Conservation (phyloP, 495 filamentous ascomycete species). For the Penicillium canariense region DNA sequence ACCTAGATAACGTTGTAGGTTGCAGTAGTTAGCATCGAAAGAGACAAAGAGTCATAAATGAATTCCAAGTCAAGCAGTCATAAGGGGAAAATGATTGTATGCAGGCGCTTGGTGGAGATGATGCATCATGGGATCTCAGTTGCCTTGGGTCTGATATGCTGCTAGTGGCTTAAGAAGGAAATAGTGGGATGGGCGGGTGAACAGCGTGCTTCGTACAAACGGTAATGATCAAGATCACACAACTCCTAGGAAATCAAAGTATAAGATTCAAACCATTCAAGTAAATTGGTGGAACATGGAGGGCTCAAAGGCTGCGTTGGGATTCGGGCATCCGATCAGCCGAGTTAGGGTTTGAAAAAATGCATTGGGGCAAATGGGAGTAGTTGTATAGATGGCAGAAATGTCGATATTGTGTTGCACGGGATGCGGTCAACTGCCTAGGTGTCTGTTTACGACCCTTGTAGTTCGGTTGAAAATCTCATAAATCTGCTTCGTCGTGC, state of each 20-base stretch:
- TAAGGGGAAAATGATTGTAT: not conserved
- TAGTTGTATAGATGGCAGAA: not conserved
- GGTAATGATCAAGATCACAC: constrained; percentile 68
- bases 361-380: not conserved
- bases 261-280: constrained; percentile 28
- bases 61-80: not conserved
- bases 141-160: too few species aligned
- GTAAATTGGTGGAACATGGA: not conserved
- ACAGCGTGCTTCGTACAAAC: constrained; percentile 40
- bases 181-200: constrained; percentile 22
- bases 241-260: constrained; percentile 50
- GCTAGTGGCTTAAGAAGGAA: constrained; percentile 1
- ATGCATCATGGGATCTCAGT: too few species aligned
- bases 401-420: not conserved
- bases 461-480: not conserved
- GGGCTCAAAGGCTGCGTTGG: not conserved
- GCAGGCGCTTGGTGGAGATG: not conserved
- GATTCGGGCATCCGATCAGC: not conserved
- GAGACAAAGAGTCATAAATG: not conserved
- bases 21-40: constrained; percentile 16
- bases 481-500: not conserved
- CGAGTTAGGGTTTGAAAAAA: not conserved
- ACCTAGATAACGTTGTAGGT: constrained; percentile 33
- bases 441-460: not conserved
- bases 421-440: not conserved